A percentile compares a stretch with the other conserved stretches of the same genome.
phyloP scores from a whole-genome alignment of 441 rosid genomes.

The Adansonia rubrostipa region DNA sequence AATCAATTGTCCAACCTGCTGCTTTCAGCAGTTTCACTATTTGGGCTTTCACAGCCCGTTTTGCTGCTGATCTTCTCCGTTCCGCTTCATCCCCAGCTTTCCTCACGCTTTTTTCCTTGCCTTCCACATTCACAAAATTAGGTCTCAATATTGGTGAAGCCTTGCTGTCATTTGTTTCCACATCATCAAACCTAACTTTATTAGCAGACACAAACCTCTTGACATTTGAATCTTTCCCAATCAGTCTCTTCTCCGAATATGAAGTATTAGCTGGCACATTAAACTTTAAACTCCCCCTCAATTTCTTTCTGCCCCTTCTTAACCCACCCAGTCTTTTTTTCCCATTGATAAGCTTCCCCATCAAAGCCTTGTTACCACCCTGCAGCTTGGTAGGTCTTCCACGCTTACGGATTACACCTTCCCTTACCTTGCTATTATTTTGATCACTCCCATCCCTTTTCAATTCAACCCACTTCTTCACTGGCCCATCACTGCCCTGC shows the following conservation, averaged over 20 bases:
- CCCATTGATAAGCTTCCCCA: constrained; percentile 10
- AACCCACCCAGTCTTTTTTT: constrained; percentile 19
- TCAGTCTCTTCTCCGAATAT: constrained; percentile 26
- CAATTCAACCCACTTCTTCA: constrained; percentile 23
- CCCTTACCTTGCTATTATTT: constrained; percentile 20
- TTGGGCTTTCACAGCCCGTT: constrained; percentile 66
- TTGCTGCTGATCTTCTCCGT: constrained; percentile 43
- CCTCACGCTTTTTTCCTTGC: constrained; percentile 24
- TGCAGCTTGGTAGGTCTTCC: constrained; percentile 27
- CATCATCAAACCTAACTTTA: constrained; percentile 17
- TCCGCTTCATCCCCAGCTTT: constrained; percentile 35
- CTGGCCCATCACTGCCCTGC: constrained; percentile 24
- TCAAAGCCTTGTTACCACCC: background rate
- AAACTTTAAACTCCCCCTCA: constrained; percentile 13
- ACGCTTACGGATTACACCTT: constrained; percentile 17
- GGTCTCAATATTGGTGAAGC: constrained; percentile 20
- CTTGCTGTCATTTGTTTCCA: constrained; percentile 20
- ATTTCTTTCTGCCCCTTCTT: constrained; percentile 16
- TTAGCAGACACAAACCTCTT: constrained; percentile 18
- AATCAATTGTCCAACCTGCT: constrained; percentile 91
- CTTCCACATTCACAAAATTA: constrained; percentile 23
- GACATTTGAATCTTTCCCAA: constrained; percentile 24
- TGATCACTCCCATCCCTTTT: constrained; percentile 23
- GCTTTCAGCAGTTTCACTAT: constrained; percentile 66
- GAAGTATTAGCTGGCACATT: constrained; percentile 23